Evolutionary conservation across 176 grass and related monocot genomes (phyloP).

Genomic region (Musa troglodytarum): DNA sequence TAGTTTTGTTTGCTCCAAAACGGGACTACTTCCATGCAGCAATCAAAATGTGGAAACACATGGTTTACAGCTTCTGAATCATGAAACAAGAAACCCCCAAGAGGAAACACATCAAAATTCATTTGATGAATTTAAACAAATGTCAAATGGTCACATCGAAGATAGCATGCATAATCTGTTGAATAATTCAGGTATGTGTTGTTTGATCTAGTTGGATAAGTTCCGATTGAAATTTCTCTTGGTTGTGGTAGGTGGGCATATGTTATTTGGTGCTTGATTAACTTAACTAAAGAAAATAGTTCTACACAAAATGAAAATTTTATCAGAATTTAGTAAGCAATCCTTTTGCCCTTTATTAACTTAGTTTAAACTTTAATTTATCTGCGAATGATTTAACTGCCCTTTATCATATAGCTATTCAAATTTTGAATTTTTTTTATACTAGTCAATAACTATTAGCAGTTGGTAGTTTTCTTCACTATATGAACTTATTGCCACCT

Average conservation of each 20-base stretch:
- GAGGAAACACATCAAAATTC: constrained; percentile 27
- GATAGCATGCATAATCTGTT: constrained; percentile 27
- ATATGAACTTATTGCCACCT: no score
- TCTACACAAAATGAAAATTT: neutral
- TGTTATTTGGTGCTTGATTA: neutral
- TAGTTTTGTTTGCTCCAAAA: neutral
- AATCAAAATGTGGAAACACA: constrained; percentile 26
- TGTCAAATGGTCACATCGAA: constrained; percentile 19
- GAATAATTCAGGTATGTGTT: constrained; percentile 51
- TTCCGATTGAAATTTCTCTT: neutral
- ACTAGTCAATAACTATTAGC: no score
- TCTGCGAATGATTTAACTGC: neutral
- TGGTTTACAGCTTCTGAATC: constrained; percentile 1
- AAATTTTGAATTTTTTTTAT: no score
- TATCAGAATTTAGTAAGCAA: no score
- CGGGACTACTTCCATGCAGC: constrained; percentile 8
- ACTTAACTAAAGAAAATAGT: neutral
- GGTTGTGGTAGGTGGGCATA: neutral
- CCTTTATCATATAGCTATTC: neutral
- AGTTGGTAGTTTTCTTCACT: no score
- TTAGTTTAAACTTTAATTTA: no score
- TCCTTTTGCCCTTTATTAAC: no score
- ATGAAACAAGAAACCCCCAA: constrained; percentile 9
- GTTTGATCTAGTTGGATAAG: neutral
- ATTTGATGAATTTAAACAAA: constrained; percentile 29